Conservation (phyloP, 169 alveolate genomes). For the Plasmodium sp. region DNA sequence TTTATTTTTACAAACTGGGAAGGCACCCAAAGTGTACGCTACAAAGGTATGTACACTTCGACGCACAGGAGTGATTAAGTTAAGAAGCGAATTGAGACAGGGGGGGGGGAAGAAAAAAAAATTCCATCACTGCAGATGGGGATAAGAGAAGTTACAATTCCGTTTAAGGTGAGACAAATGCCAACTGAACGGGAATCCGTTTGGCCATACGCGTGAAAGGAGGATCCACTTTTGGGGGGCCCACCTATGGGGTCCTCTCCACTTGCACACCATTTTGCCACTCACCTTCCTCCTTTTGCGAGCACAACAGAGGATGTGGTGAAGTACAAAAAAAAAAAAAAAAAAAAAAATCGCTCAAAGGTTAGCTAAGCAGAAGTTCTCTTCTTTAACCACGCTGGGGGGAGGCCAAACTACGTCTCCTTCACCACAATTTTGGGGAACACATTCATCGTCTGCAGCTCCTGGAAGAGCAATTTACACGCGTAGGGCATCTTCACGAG, state of each 20-base stretch:
- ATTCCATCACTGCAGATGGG: not conserved
- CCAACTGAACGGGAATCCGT: not conserved
- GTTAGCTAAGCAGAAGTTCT: not conserved
- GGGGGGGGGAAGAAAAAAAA: not conserved
- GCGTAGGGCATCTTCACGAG: constrained; percentile 96
- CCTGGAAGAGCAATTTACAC: constrained; percentile 92
- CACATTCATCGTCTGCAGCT: constrained; percentile 92
- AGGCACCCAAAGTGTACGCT: not conserved
- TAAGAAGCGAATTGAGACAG: not conserved
- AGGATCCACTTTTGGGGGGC: not conserved
- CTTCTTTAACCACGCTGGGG: not conserved
- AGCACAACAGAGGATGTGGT: not conserved
- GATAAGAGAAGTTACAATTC: not conserved
- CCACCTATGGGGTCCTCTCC: not conserved
- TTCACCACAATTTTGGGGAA: constrained; percentile 85
- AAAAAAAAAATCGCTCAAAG: not conserved
- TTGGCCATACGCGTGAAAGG: not conserved
- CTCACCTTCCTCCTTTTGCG: not conserved
- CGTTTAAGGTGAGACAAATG: not conserved
- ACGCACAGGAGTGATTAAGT: not conserved
- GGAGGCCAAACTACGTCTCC: constrained; percentile 18
- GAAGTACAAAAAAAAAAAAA: not conserved
- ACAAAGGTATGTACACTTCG: not conserved
- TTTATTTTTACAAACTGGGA: not conserved
- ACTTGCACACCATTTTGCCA: not conserved